A percentile compares a stretch with the other conserved stretches of the same genome.
Evolutionary conservation across 805 yeast genomes (phyloP).

Genomic region (Monosporozyma servazzii): DNA sequence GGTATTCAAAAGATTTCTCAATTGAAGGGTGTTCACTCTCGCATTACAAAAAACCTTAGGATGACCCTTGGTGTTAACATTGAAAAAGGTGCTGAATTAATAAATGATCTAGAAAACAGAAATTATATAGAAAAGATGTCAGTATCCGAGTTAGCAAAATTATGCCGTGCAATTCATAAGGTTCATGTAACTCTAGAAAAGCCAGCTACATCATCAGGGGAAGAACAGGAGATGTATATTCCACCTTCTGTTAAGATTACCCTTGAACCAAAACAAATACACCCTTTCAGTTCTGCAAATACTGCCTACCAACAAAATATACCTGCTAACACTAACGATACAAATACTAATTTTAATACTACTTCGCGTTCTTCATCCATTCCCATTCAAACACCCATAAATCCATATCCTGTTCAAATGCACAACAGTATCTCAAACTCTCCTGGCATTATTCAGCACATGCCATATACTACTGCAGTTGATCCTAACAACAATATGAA

Average conservation of each 20-base stretch:
- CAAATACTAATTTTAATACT: neutral
- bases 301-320: neutral
- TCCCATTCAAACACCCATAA: neutral
- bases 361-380: neutral
- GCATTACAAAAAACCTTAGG: slow-evolving; percentile 18
- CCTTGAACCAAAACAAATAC: slow-evolving; percentile 1
- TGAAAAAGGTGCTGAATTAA: slow-evolving; percentile 11
- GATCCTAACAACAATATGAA: neutral
- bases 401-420: neutral
- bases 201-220: neutral
- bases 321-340: neutral
- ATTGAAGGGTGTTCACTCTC: slow-evolving; percentile 13
- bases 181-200: slow-evolving; percentile 3
- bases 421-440: neutral
- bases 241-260: slow-evolving; percentile 2
- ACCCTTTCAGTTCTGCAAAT: neutral
- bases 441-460: neutral
- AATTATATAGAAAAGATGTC: slow-evolving; percentile 13
- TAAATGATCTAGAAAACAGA: slow-evolving; percentile 14
- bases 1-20: slow-evolving; percentile 15
- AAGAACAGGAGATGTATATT: neutral
- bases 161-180: slow-evolving; percentile 7
- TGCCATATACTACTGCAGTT: neutral
- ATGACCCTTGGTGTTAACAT: slow-evolving; percentile 22
- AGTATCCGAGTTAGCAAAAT: slow-evolving; percentile 5